Evolutionary conservation across 257 asterid species (phyloP).

Genomic region (Anisodus tanguticus): DNA sequence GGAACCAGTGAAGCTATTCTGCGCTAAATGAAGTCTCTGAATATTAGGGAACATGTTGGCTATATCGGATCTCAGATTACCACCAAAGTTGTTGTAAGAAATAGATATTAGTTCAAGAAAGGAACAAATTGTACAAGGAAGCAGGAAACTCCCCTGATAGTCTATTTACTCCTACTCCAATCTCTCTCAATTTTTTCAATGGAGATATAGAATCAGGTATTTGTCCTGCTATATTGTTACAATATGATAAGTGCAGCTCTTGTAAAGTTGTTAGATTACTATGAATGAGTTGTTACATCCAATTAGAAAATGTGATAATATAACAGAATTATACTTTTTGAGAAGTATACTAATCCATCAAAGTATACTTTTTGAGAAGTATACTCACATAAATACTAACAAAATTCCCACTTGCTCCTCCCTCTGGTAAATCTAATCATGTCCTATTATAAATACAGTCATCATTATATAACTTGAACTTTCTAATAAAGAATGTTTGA

Average conservation of each 20-base stretch:
- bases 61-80: slow-evolving; percentile 43
- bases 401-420: too few species aligned
- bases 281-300: too few species aligned
- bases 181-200: slow-evolving; percentile 31
- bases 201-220: slow-evolving; percentile 41
- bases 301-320: too few species aligned
- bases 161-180: slow-evolving; percentile 37
- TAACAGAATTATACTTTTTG: too few species aligned
- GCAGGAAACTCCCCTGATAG: slow-evolving; percentile 49
- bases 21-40: slow-evolving; percentile 37
- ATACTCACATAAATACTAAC: too few species aligned
- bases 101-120: slow-evolving; percentile 40
- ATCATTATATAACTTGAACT: too few species aligned
- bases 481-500: too few species aligned
- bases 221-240: slow-evolving; percentile 41
- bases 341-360: too few species aligned
- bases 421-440: too few species aligned
- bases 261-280: slow-evolving; percentile 43
- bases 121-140: slow-evolving; percentile 42
- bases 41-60: slow-evolving; percentile 45
- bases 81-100: slow-evolving; percentile 44
- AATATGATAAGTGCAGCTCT: slow-evolving; percentile 46
- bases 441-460: too few species aligned
- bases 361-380: too few species aligned
- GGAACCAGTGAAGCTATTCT: slow-evolving; percentile 44